phyloP scores from a whole-genome alignment of 2,329 filamentous ascomycete species.

The Ophiocordyceps camponoti-rufipedis region DNA sequence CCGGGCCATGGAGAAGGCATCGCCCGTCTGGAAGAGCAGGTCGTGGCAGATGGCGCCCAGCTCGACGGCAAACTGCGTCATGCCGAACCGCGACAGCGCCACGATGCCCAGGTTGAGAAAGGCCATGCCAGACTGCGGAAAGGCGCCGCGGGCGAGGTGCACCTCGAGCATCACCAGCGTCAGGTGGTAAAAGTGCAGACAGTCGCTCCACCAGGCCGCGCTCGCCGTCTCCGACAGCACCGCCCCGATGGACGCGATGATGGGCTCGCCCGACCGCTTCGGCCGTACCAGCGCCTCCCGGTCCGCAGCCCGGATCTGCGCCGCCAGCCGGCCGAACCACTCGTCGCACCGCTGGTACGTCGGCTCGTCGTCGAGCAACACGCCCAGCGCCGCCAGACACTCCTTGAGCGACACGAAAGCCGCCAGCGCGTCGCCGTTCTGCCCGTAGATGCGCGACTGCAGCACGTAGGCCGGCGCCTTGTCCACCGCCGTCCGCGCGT shows the following conservation, averaged over 20 bases:
- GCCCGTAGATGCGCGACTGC: slow-evolving; percentile 59
- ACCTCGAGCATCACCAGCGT: slow-evolving; percentile 47
- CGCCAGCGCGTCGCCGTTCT: slow-evolving; percentile 50
- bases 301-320: slow-evolving; percentile 40
- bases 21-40: slow-evolving; percentile 43
- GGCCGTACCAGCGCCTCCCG: slow-evolving; percentile 24
- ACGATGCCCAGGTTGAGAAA: slow-evolving; percentile 54
- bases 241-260: slow-evolving; percentile 45
- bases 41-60: slow-evolving; percentile 44
- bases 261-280: slow-evolving; percentile 26
- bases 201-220: slow-evolving; percentile 57
- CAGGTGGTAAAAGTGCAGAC: slow-evolving; percentile 54
- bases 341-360: slow-evolving; percentile 62
- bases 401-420: slow-evolving; percentile 54
- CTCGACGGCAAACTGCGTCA: slow-evolving; percentile 48
- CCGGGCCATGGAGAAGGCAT: slow-evolving; percentile 47
- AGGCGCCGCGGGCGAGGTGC: slow-evolving; percentile 44
- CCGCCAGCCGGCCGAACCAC: slow-evolving; percentile 47
- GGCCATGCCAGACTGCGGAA: slow-evolving; percentile 49
- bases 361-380: slow-evolving; percentile 45
- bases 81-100: slow-evolving; percentile 49
- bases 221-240: slow-evolving; percentile 52
- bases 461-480: slow-evolving; percentile 74
- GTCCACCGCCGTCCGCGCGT: slow-evolving; percentile 55
- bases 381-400: slow-evolving; percentile 51